phyloP scores from a whole-genome alignment of 768 basidiomycete genomes.

The Rhizopogon vesiculosus region DNA sequence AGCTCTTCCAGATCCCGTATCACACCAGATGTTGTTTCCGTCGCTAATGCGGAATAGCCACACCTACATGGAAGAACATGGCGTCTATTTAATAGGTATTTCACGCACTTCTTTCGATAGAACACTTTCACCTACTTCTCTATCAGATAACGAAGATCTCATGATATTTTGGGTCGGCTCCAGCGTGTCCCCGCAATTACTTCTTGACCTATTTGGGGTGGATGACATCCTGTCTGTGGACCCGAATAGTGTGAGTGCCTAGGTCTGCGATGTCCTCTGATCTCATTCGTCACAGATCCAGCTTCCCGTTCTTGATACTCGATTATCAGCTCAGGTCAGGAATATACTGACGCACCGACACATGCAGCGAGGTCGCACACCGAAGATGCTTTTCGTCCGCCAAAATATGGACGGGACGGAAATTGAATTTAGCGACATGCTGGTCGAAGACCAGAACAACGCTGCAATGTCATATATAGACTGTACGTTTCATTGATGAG shows the following conservation, averaged over 20 bases:
- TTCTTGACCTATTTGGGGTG: slow-evolving; percentile 80
- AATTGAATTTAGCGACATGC: slow-evolving; percentile 95
- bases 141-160: slow-evolving; percentile 79
- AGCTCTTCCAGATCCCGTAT: slow-evolving; percentile 60
- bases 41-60: slow-evolving; percentile 79
- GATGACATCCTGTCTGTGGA: slow-evolving; percentile 74
- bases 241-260: slow-evolving; percentile 54
- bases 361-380: slow-evolving; percentile 45
- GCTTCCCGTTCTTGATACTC: slow-evolving; percentile 68
- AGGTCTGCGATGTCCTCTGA: not conserved
- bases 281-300: slow-evolving; percentile 40
- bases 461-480: slow-evolving; percentile 90
- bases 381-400: slow-evolving; percentile 72
- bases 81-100: slow-evolving; percentile 90
- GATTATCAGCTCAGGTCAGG: slow-evolving; percentile 77
- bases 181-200: slow-evolving; percentile 74
- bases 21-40: slow-evolving; percentile 62
- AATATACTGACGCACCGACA: slow-evolving; percentile 77
- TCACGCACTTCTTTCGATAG: slow-evolving; percentile 5
- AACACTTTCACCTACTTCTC: not conserved
- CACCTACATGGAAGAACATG: slow-evolving; percentile 83
- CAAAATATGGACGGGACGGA: slow-evolving; percentile 93
- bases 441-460: slow-evolving; percentile 96
- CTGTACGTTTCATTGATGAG: slow-evolving; percentile 46
- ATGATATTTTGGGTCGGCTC: slow-evolving; percentile 90